Percentiles rank a stretch among this genome's conserved stretches.
These are phyloP conservation scores for Wickerhamomyces sydowiorum DNA, from an alignment of 805 yeast species.

Conservation along the genomic window DNA sequence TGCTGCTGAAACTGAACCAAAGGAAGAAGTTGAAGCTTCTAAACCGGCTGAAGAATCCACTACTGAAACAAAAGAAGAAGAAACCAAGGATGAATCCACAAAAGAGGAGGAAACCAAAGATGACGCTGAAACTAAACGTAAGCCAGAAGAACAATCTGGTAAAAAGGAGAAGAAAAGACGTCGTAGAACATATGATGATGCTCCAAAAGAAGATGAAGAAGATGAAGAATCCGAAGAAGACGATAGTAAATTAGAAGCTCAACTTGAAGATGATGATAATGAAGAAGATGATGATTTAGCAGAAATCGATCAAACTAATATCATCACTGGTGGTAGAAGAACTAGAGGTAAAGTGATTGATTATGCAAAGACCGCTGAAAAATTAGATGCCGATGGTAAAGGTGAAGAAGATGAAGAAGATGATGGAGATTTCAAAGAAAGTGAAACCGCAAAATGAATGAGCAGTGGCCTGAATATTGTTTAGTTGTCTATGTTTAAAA, in stretches of 20 bases:
- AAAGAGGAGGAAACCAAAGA: conserved; percentile 18
- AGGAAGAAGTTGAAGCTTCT: conserved; percentile 1
- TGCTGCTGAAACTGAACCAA: conserved; percentile 3
- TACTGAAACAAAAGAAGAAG: conserved; percentile 6
- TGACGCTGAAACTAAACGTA: conserved; percentile 18
- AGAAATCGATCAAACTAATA: conserved; percentile 78
- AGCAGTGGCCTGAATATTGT: not conserved
- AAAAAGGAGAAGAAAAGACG: conserved; percentile 46
- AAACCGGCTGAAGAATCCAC: conserved; percentile 2
- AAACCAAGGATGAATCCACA: conserved; percentile 10
- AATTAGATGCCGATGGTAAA: conserved; percentile 43
- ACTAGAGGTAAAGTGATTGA: conserved; percentile 88
- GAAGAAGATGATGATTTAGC: conserved; percentile 73
- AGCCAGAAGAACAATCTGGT: conserved; percentile 16
- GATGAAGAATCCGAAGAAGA: conserved; percentile 39
- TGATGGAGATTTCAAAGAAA: conserved; percentile 46
- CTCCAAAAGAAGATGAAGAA: conserved; percentile 47
- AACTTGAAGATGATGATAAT: conserved; percentile 46
- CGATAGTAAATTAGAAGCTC: conserved; percentile 44
- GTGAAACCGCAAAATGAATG: conserved; percentile 17
- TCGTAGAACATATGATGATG: conserved; percentile 56
- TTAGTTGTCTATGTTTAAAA: not conserved
- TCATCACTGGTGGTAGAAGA: conserved; percentile 80
- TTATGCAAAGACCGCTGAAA: conserved; percentile 73
- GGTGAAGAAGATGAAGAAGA: conserved; percentile 43